Percentiles rank a stretch among this genome's conserved stretches.
Evolutionary conservation across 2,329 filamentous ascomycete species (phyloP).

Genomic region (Aspergillus tubingensis): DNA sequence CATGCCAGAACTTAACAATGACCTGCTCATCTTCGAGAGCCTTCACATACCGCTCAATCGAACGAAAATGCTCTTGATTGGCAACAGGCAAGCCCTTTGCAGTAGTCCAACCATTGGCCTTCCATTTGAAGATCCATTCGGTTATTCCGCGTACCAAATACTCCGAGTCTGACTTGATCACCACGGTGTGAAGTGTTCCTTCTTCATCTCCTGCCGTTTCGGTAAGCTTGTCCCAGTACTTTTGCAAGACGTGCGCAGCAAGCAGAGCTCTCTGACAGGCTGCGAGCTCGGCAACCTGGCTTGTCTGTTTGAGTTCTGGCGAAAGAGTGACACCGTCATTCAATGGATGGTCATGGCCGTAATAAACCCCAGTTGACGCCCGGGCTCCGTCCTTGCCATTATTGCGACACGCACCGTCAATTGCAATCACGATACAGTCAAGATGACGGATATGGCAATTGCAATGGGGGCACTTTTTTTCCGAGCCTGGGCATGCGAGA

Average conservation of each 20-base stretch:
- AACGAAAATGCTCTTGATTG: not conserved
- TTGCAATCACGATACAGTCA: not conserved
- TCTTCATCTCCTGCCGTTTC: not conserved
- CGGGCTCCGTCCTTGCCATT: not conserved
- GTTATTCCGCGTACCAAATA: not conserved
- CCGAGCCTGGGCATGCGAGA: not conserved
- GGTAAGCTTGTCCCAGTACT: not conserved
- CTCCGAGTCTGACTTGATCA: not conserved
- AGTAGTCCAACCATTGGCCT: not conserved
- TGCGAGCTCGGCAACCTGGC: conserved; percentile 5
- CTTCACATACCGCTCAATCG: too few relatives aligned
- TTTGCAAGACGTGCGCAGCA: not conserved
- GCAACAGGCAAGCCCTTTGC: not conserved
- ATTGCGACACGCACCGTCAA: conserved; percentile 2
- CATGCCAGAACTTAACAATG: not conserved
- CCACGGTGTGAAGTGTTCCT: accelerated
- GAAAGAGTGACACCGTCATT: not conserved
- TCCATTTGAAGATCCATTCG: not conserved
- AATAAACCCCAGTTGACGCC: not conserved
- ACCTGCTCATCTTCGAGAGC: not conserved
- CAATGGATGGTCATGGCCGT: not conserved
- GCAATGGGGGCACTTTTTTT: not conserved
- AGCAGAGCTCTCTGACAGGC: not conserved
- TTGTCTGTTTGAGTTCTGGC: not conserved
- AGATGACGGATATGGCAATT: not conserved